Evolutionary conservation across 441 rosid genomes (phyloP), one percentile per base, ranked within the genome.

Genomic region (Corymbia citriodora): DNA sequence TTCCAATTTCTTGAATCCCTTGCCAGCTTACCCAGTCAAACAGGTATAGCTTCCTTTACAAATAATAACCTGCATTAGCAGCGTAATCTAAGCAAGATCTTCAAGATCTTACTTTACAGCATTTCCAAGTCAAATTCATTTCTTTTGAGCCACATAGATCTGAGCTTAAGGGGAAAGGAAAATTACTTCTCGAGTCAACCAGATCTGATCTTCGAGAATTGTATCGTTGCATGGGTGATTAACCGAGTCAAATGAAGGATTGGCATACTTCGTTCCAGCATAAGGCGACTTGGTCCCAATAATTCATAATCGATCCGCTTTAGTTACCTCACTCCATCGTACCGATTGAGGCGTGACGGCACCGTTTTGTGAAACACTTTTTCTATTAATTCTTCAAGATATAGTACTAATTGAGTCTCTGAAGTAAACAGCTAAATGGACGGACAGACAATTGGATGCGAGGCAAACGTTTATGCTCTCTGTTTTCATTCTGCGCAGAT

Each of bases 21-120:
- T 96, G 91, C 96, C 98, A 2, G 95, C 98, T 70, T 89, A 93
- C 89, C 96, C 97, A 1, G 92, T 95, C 4, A 93, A 94, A 91
- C 93, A 93, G 97, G 97, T 95, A 36, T 19, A 45, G 82, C 5
- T 49, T 88, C 81, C 33, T 21, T 16, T 9, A 16, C 61, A 18
- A 57, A 10, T 3, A 4, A 53, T 53, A 33, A 74, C 21, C 18
- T 72, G 11, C 10, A 15, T 72, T 54, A 18, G 65, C 45, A 31
- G 45, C 31, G 45, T 68, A 68, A 33, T 31, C 7, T 8, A 68
- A 31, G 79, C 45, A 68, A 68, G 74, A 68, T 17, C 79, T 68
- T 68, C 45, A 17, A 31, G 79, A 31, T 31, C 79, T 31, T 31
- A 68, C 79, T 31, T 68, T 68, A 33, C 8, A 9, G 40, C 17